These are phyloP conservation scores for Candida vaughaniae DNA, from an alignment of 805 yeast genomes.

Conservation along the genomic window DNA sequence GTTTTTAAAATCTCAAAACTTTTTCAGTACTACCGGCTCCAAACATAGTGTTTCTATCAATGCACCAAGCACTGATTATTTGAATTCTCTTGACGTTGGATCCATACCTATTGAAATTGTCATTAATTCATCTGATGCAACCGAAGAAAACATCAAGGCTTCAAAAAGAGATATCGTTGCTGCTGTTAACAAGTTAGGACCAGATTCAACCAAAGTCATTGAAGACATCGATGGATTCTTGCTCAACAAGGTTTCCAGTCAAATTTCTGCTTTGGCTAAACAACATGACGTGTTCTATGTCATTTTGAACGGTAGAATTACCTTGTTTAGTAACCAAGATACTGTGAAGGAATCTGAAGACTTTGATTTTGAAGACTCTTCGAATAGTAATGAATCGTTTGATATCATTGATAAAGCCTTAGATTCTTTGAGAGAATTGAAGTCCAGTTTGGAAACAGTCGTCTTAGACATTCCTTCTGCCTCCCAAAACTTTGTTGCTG, in stretches of 20 bases:
- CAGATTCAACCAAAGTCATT: constrained; percentile 57
- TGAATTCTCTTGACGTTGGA: constrained; percentile 38
- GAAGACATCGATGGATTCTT: constrained; percentile 69
- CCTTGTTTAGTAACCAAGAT: constrained; percentile 44
- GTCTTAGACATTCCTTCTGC: constrained; percentile 51
- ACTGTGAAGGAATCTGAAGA: constrained; percentile 22
- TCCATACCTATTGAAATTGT: constrained; percentile 63
- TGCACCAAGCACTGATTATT: constrained; percentile 36
- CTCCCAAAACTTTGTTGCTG: constrained; percentile 59
- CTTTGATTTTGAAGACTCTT: constrained; percentile 63
- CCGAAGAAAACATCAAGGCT: constrained; percentile 42
- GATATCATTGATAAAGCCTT: constrained; percentile 54
- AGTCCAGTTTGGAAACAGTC: constrained; percentile 50
- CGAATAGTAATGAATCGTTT: constrained; percentile 60
- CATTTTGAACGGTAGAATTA: constrained; percentile 52
- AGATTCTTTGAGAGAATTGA: constrained; percentile 56
- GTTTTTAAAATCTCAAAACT: constrained; percentile 55
- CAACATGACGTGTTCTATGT: constrained; percentile 54
- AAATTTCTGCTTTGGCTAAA: constrained; percentile 42
- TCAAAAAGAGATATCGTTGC: constrained; percentile 74
- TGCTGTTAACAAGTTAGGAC: constrained; percentile 69
- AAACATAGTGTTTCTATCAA: constrained; percentile 36
- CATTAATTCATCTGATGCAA: constrained; percentile 43
- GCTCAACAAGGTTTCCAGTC: constrained; percentile 41
- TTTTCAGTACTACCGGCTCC: constrained; percentile 41